Conservation (phyloP, 2,329 filamentous ascomycete genomes). For the Pyricularia grisea region DNA sequence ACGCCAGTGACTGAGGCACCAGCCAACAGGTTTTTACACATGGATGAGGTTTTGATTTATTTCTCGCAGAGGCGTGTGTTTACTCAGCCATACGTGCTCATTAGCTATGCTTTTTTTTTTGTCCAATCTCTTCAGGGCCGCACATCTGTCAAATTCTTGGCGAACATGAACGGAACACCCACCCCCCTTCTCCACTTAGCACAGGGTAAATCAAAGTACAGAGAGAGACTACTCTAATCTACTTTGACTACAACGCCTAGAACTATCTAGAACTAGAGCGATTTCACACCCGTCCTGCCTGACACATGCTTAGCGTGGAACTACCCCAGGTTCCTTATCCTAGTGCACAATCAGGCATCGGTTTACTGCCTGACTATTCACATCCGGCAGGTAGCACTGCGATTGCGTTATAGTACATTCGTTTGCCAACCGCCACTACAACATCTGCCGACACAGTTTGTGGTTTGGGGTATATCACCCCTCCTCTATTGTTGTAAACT, state of each 20-base stretch:
- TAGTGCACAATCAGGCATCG: neutral
- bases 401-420: neutral
- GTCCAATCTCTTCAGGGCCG: neutral
- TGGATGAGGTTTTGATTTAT: neutral
- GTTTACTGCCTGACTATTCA: neutral
- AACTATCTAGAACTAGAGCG: neutral
- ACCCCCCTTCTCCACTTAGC: neutral
- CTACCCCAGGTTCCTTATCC: neutral
- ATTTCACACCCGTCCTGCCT: neutral
- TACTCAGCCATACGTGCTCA: neutral
- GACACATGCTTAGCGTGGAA: neutral
- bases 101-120: neutral
- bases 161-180: neutral
- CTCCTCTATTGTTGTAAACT: neutral
- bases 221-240: neutral
- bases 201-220: neutral
- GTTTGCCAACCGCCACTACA: neutral
- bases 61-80: neutral
- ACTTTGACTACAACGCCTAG: neutral
- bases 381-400: neutral
- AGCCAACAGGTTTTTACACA: neutral
- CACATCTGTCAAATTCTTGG: neutral
- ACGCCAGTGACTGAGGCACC: neutral
- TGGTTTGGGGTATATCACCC: neutral
- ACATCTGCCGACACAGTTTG: neutral